Percentiles rank a stretch among this genome's conserved stretches.
These are phyloP conservation scores for Cladorrhinum sp. DNA, from an alignment of 2,329 filamentous ascomycete species.

Conservation along the genomic window DNA sequence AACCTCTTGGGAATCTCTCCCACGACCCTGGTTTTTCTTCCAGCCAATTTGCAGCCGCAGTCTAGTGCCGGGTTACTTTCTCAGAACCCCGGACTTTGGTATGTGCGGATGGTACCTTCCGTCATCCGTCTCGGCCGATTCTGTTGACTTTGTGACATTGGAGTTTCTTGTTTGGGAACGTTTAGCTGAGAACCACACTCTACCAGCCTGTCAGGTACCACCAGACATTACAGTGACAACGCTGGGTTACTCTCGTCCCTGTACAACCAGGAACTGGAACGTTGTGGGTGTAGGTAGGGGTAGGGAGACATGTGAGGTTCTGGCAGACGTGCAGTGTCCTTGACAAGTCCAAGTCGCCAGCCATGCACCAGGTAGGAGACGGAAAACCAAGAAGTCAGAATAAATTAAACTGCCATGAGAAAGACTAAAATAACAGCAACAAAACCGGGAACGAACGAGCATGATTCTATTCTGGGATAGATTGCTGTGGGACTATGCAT, in stretches of 20 bases:
- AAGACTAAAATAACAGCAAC: constrained; percentile 3
- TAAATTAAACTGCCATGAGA: constrained; percentile 7
- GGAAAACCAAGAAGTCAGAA: not conserved
- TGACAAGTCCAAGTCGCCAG: not conserved
- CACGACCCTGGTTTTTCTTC: not conserved
- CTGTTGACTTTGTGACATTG: not conserved
- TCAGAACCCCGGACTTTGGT: not conserved
- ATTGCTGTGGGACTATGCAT: constrained; percentile 1
- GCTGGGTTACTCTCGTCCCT: constrained; percentile 1
- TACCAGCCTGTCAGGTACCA: not conserved
- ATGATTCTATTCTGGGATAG: constrained; percentile 8
- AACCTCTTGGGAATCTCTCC: constrained; percentile 2
- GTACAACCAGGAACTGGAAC: not conserved
- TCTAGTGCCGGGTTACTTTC: not conserved
- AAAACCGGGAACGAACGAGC: constrained; percentile 5
- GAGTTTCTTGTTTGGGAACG: not conserved
- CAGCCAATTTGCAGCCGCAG: constrained; percentile 13
- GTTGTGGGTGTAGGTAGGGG: not conserved
- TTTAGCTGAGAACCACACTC: not conserved
- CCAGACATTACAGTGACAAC: not conserved
- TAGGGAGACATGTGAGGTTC: not conserved
- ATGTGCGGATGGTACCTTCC: not conserved
- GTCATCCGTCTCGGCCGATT: not conserved
- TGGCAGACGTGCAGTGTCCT: not conserved
- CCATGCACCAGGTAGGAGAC: constrained; percentile 1